Conservation (phyloP, 2,329 filamentous ascomycete genomes). For the Neurospora sp. region DNA sequence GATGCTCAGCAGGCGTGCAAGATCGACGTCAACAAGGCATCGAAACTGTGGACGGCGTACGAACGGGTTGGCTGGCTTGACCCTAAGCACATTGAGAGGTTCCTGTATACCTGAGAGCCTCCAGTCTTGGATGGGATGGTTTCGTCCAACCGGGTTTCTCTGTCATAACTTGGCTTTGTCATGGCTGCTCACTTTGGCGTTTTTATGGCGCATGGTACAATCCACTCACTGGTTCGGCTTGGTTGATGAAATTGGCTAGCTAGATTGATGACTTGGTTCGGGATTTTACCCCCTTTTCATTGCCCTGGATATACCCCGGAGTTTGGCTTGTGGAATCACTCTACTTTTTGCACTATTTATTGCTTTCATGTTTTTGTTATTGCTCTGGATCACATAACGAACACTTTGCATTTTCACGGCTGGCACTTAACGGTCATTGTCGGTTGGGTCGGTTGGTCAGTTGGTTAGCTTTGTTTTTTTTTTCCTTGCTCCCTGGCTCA, state of each 20-base stretch:
- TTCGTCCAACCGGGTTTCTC: neutral
- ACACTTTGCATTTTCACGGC: constrained; percentile 2
- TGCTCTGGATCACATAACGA: constrained; percentile 6
- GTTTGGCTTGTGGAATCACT: neutral
- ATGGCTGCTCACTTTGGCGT: constrained; percentile 4
- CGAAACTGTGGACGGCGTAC: constrained; percentile 83
- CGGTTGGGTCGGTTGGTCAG: neutral
- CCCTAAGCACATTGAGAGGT: constrained; percentile 19
- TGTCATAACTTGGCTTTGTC: constrained; percentile 5
- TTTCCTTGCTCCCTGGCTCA: neutral
- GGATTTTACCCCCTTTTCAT: neutral
- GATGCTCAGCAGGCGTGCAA: constrained; percentile 95
- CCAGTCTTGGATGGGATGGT: neutral
- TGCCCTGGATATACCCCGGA: neutral
- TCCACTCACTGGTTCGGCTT: constrained; percentile 6
- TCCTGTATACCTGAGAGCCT: constrained; percentile 1
- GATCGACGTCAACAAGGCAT: constrained; percentile 96
- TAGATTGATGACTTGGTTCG: neutral
- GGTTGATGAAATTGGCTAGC: constrained; percentile 2
- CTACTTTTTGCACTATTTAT: constrained; percentile 2
- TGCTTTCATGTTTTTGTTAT: constrained; percentile 1
- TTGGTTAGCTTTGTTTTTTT: constrained; percentile 1
- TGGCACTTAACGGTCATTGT: neutral
- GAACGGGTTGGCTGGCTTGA: constrained; percentile 80
- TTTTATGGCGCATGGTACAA: neutral